Evolutionary conservation across 441 rosid genomes (phyloP).

Genomic region (Bocquillonia castaneifolia): DNA sequence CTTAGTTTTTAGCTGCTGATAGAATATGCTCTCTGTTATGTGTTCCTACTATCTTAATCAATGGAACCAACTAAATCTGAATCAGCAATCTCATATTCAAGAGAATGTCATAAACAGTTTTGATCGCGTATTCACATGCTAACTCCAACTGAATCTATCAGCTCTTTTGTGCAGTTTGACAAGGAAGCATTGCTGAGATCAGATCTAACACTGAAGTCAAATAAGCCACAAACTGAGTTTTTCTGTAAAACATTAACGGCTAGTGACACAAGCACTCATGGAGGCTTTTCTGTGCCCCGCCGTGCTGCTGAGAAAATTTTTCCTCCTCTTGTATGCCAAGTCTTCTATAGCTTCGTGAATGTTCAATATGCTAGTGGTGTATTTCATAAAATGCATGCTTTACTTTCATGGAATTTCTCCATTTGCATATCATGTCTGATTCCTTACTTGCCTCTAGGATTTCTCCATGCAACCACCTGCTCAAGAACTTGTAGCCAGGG

Average conservation of each 20-base stretch:
- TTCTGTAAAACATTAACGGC: constrained; percentile 95
- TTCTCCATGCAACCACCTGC: constrained; percentile 91
- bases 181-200: constrained; percentile 82
- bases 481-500: constrained; percentile 85
- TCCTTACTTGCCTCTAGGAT: constrained; percentile 42
- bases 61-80: constrained; percentile 8
- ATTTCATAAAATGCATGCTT: neutral
- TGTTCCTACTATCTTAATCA: constrained; percentile 18
- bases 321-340: constrained; percentile 65
- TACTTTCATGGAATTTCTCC: neutral
- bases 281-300: constrained; percentile 96
- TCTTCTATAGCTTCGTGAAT: constrained; percentile 5
- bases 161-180: constrained; percentile 59
- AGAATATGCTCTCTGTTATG: constrained; percentile 15
- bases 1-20: constrained; percentile 13
- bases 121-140: constrained; percentile 19
- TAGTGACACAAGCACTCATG: constrained; percentile 97
- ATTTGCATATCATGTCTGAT: constrained; percentile 6
- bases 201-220: constrained; percentile 65
- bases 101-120: constrained; percentile 11
- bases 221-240: constrained; percentile 75
- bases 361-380: constrained; percentile 6
- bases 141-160: constrained; percentile 26
- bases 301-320: constrained; percentile 95
- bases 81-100: neutral